Evolutionary conservation across 305 asterid species (phyloP).

Genomic region (Coffea humblotiana): DNA sequence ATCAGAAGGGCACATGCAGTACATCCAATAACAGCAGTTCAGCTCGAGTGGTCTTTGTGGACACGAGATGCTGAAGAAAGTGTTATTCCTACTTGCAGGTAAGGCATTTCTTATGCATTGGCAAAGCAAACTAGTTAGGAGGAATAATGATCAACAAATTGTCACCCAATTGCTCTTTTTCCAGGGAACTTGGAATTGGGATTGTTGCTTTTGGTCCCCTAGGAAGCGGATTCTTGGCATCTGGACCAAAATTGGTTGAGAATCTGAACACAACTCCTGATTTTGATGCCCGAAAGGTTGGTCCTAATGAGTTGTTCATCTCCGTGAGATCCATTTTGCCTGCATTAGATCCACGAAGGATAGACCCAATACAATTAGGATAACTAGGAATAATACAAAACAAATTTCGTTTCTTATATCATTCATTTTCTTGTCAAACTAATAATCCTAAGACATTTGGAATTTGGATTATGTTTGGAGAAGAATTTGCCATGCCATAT

Average conservation of each 20-base stretch:
- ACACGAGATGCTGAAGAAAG: constrained; percentile 15
- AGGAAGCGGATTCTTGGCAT: constrained; percentile 24
- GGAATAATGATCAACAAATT: background rate
- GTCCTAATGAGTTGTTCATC: background rate
- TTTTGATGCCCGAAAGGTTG: background rate
- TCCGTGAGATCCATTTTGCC: background rate
- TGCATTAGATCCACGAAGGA: background rate
- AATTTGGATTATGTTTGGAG: no score
- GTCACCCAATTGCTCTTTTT: no score
- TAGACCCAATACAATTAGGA: no score
- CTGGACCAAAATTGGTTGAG: constrained; percentile 17
- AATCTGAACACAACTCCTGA: background rate
- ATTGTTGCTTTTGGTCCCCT: constrained; percentile 25
- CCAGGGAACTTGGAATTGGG: constrained; percentile 29
- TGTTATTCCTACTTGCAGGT: constrained; percentile 18
- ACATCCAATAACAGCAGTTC: constrained; percentile 15
- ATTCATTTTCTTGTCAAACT: no score
- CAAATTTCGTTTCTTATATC: background rate
- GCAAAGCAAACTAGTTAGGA: background rate
- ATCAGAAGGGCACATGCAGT: constrained; percentile 10
- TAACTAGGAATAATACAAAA: background rate
- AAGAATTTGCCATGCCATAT: no score
- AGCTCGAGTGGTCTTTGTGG: constrained; percentile 18
- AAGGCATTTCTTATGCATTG: background rate
- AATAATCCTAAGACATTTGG: no score